Evolutionary conservation across 2,329 filamentous ascomycete species (phyloP).

Genomic region (Alternaria triticina): DNA sequence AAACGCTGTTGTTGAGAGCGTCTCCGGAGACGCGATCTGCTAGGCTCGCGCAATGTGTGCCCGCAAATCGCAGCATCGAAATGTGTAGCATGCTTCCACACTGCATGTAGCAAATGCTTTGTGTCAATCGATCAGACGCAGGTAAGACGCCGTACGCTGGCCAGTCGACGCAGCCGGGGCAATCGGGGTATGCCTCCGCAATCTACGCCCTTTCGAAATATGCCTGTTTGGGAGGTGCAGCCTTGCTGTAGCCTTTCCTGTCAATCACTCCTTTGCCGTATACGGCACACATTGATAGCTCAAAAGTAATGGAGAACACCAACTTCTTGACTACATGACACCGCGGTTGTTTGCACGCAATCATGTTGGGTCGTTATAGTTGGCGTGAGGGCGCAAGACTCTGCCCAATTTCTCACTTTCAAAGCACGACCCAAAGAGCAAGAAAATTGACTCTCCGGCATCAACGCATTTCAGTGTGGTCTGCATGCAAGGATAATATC

Average conservation of each 20-base stretch:
- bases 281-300: background rate
- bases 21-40: background rate
- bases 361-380: too few species aligned
- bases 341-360: too few species aligned
- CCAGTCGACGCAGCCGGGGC: background rate
- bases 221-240: background rate
- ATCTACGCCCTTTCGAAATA: background rate
- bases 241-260: background rate
- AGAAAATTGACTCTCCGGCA: background rate
- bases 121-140: background rate
- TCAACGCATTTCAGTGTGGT: background rate
- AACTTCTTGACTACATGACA: background rate
- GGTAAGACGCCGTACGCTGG: background rate
- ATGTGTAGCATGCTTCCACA: background rate
- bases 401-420: background rate
- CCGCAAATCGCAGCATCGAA: background rate
- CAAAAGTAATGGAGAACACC: background rate
- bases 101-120: background rate
- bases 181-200: background rate
- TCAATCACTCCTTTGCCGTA: background rate
- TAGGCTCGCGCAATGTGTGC: background rate
- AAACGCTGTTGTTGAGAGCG: background rate
- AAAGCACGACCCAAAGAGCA: background rate
- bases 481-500: rapidly evolving
- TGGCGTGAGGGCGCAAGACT: too few species aligned